These are phyloP conservation scores for Pichia gijzeniarum DNA, from an alignment of 805 yeast species.

Conservation along the genomic window DNA sequence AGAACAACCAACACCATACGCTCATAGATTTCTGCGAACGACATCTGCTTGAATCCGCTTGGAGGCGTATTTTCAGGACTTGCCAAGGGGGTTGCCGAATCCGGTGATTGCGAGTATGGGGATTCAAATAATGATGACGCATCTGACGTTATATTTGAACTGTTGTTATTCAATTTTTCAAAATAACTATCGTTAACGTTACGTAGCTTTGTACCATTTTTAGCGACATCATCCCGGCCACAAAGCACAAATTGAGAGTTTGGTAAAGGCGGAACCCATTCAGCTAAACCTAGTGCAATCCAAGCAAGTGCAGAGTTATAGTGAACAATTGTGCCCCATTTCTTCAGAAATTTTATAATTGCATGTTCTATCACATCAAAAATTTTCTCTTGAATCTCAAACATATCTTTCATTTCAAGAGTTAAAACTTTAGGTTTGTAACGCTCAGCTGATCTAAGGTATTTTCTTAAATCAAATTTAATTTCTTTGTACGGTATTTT, in stretches of 20 bases:
- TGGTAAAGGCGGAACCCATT: constrained; percentile 72
- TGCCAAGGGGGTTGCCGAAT: constrained; percentile 22
- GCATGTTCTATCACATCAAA: constrained; percentile 53
- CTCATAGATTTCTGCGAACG: constrained; percentile 67
- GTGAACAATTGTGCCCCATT: constrained; percentile 73
- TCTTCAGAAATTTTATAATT: constrained; percentile 54
- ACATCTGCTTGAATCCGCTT: constrained; percentile 33
- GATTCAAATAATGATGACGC: constrained; percentile 20
- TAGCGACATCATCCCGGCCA: constrained; percentile 43
- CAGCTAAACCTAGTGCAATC: constrained; percentile 84
- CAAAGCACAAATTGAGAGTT: constrained; percentile 48
- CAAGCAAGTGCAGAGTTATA: constrained; percentile 82
- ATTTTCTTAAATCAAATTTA: constrained; percentile 53
- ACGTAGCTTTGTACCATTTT: constrained; percentile 32
- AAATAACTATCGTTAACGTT: constrained; percentile 29
- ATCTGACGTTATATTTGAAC: constrained; percentile 14
- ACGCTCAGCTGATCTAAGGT: constrained; percentile 41
- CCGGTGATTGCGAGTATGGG: constrained; percentile 24
- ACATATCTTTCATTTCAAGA: constrained; percentile 29
- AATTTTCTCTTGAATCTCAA: constrained; percentile 45
- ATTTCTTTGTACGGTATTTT: constrained; percentile 33
- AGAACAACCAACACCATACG: constrained; percentile 66
- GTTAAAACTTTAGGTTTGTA: constrained; percentile 28
- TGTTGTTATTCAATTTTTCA: constrained; percentile 22
- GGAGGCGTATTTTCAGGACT: constrained; percentile 17